Evolutionary conservation across 139 green algal species (phyloP), one percentile per base, ranked within the genome.

Genomic region (Closterium sp.): DNA sequence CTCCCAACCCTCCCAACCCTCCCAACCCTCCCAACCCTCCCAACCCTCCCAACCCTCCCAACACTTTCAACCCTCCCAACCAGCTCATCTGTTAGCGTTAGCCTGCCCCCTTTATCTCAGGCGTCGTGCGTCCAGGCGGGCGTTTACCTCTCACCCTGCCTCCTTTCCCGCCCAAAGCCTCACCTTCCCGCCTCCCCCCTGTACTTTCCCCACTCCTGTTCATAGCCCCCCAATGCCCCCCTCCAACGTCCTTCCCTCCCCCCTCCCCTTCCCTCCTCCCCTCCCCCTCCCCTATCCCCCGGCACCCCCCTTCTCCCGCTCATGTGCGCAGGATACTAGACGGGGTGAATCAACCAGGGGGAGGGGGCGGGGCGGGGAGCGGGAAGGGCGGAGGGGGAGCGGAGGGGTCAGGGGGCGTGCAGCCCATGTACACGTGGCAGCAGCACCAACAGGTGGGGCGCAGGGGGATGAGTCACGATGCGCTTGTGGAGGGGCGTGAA

Each of bases 361-460:
- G 86, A 89, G 86, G 86, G 17, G 31, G 86, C 19, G 86, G 86
- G 31, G 17, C 19, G 13, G 86, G 31, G 86, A 89, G 31, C 31
- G 19, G 86, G 13, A 89, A 89, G 86, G 86, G 86, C 31, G 86
- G 86, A 24, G 86, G 86, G 86, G 31, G 31, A 89, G 86, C 17
- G 31, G 31, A 85, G 31, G 31, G 86, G 31, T 89, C 86, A 89
- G 31, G 19, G 31, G 86, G 31, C 17, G 31, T 89, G 86, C 31
- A 85, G 17, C 85, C 85, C 22, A 87, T 87, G 85, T 87, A 87
- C 85, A 87, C 28, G 28, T 87, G 85, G 85, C 85, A 87, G 85
- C 28, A 87, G 28, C 85, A 87, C 85, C 85, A 87, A 31, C 85
- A 87, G 85, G 85, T 87, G 19, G 28, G 85, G 62, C 17, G 42